Percentiles rank a stretch among this genome's conserved stretches.
phyloP scores from a whole-genome alignment of 1,284 basidiomycete genomes.

The Leccinum subspadiceum region DNA sequence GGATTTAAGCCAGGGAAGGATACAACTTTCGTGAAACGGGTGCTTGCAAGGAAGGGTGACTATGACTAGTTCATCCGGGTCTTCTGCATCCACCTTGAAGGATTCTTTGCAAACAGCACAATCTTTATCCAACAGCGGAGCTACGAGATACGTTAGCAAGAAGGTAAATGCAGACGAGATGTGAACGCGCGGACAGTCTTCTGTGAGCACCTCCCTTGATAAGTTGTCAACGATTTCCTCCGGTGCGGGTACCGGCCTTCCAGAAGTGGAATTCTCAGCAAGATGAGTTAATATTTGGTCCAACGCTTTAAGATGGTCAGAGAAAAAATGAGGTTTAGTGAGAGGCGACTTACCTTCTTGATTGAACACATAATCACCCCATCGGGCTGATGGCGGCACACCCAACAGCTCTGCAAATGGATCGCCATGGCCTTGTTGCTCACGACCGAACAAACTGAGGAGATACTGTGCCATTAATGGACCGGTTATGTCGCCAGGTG shows the following conservation, averaged over 20 bases:
- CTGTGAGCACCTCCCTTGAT: conserved; percentile 58
- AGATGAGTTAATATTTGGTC: conserved; percentile 78
- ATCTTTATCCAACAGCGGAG: conserved; percentile 58
- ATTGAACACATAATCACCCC: conserved; percentile 82
- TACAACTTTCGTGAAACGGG: conserved; percentile 79
- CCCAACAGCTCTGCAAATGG: conserved; percentile 39
- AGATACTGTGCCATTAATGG: conserved; percentile 71
- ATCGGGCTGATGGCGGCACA: conserved; percentile 40
- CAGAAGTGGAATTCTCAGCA: conserved; percentile 68
- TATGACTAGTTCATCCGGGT: conserved; percentile 67
- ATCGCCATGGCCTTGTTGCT: conserved; percentile 38
- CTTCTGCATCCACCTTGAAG: conserved; percentile 62
- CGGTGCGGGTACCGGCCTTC: conserved; percentile 70
- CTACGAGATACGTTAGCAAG: conserved; percentile 34
- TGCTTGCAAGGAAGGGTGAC: conserved; percentile 78
- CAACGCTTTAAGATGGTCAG: conserved; percentile 48
- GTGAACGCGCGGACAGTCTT: conserved; percentile 50
- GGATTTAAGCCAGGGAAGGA: conserved; percentile 78
- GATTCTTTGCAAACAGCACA: conserved; percentile 81
- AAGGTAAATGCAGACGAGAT: not conserved
- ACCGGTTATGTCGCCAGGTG: conserved; percentile 49
- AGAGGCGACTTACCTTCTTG: conserved; percentile 61
- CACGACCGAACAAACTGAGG: conserved; percentile 52
- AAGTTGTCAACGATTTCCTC: conserved; percentile 67
- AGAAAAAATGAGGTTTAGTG: conserved; percentile 2